Base-by-base conservation (phyloP, 2,329 filamentous ascomycete species). In the Beauveria australis region DNA sequence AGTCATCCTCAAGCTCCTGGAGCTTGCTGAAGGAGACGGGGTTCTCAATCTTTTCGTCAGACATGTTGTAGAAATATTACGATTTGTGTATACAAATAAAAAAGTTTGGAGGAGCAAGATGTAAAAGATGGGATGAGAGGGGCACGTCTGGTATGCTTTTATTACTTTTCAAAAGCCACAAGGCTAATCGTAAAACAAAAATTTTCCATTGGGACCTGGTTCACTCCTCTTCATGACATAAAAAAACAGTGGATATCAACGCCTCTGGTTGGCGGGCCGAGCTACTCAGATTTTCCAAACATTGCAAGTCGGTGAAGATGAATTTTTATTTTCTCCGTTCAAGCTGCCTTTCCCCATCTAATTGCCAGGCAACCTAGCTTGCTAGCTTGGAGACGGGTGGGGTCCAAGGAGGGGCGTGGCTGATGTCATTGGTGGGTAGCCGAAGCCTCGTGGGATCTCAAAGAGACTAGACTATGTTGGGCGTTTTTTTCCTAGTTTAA, bases 1-100 rank as follows among this genome's bases (percentile, higher is more conserved):
- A 96, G 65, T 95, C 88, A 67, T 86, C 82, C 79, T 96, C 91
- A 65, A 97, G 80, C 61, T 88, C 82, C 62, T 85, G 83, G 65
- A 97, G 85, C 72, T 93, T 84, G 74, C 91, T 88, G 74, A 91
- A 92, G 62, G 81, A 82, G 63, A 88, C 76, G 62, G 74, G 66
- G 62, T 75, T 76, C 28, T 75, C 71, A 62, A 72, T 71, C 54
- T 59, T 54, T 41, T 58, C 56, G 54, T 60, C 61, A 30, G 61
- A 49, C 55, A 62, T 59, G 24, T 9, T 60, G 48, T 16, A 22
- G 18, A 22, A 19, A 26, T 51, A 9, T 12, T 49, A 22, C 2
- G 18, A 26, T 30, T 46, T 0, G 16, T 10, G 53, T 55, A 47
- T 55, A 47, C 26, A 44, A 16, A 8, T 30, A 10, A 40, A 12